Evolutionary conservation across 2,329 filamentous ascomycete species (phyloP).

Genomic region (Ceratocystis huliohia): DNA sequence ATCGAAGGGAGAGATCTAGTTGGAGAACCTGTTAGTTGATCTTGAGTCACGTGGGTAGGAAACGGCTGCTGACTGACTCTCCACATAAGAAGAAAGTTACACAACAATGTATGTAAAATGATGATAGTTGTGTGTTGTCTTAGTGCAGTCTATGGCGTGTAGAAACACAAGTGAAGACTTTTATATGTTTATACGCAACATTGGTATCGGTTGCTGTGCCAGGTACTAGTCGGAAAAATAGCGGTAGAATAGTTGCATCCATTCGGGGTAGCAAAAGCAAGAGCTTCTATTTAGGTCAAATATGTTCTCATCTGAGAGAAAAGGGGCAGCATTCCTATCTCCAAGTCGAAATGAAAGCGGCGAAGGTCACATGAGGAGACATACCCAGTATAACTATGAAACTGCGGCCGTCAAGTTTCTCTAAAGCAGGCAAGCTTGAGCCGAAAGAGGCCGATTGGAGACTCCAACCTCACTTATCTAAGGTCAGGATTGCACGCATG

Average conservation of each 20-base stretch:
- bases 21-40: background rate
- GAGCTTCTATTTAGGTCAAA: background rate
- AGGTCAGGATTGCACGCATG: too few relatives aligned
- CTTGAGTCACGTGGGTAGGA: background rate
- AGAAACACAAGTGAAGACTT: too few relatives aligned
- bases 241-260: background rate
- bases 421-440: background rate
- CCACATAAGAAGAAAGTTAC: background rate
- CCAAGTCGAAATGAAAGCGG: background rate
- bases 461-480: too few relatives aligned
- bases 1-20: background rate
- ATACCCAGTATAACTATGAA: too few relatives aligned
- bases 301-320: background rate
- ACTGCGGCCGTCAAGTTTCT: background rate
- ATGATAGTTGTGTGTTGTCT: background rate
- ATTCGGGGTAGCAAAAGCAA: background rate
- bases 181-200: too few relatives aligned
- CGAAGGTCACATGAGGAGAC: background rate
- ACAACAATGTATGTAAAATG: background rate
- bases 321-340: background rate
- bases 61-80: background rate
- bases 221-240: background rate
- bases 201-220: background rate
- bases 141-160: too few relatives aligned
- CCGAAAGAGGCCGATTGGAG: background rate